Conservation (phyloP, 768 basidiomycete genomes). For the Tylopilus sp. region DNA sequence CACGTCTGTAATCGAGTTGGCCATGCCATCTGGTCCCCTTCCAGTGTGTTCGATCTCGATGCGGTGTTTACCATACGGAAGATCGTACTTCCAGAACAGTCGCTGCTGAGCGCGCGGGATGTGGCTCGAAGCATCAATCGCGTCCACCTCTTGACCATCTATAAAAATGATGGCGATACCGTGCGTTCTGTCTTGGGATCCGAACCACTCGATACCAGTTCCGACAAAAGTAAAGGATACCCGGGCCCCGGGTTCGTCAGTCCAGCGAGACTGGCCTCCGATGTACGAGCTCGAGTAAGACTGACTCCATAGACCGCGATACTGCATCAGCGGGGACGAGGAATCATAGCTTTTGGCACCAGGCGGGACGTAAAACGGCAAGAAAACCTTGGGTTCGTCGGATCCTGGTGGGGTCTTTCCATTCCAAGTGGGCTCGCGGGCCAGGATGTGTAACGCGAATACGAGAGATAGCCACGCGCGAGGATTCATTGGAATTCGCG, state of each 20-base stretch:
- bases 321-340: slow-evolving; percentile 61
- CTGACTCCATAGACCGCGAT: slow-evolving; percentile 57
- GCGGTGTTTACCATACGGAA: slow-evolving; percentile 52
- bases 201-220: slow-evolving; percentile 78
- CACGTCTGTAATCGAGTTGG: slow-evolving; percentile 44
- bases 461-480: slow-evolving; percentile 1
- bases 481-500: slow-evolving; percentile 8
- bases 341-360: slow-evolving; percentile 73
- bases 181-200: slow-evolving; percentile 50
- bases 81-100: slow-evolving; percentile 56
- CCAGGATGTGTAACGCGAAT: slow-evolving; percentile 4
- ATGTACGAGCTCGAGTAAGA: slow-evolving; percentile 50
- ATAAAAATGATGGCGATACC: slow-evolving; percentile 56
- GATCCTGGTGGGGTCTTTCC: slow-evolving; percentile 53
- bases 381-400: slow-evolving; percentile 44
- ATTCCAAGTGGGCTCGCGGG: slow-evolving; percentile 61
- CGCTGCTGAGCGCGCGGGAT: slow-evolving; percentile 52
- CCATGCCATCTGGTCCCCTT: slow-evolving; percentile 34
- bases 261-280: slow-evolving; percentile 48
- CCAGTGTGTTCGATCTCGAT: slow-evolving; percentile 62
- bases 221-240: slow-evolving; percentile 63
- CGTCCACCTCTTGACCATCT: slow-evolving; percentile 46
- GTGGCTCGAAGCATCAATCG: slow-evolving; percentile 44
- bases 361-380: slow-evolving; percentile 70
- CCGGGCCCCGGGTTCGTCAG: slow-evolving; percentile 46